Conservation (phyloP, 345 rosid genomes). For the Populus alba region DNA sequence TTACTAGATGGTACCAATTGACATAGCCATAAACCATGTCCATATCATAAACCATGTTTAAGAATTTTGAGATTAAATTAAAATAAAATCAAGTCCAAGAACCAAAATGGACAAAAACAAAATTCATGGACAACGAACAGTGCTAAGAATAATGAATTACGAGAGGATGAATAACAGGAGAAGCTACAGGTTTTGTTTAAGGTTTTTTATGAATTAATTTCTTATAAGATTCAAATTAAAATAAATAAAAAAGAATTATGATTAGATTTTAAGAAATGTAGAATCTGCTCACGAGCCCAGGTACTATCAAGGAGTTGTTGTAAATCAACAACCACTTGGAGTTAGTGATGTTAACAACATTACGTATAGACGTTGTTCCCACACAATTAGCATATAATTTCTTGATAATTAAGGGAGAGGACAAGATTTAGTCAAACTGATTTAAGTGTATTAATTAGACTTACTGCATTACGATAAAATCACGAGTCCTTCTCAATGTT, state of each 20-base stretch:
- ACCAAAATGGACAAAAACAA: no score
- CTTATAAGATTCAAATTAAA: no score
- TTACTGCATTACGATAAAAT: conserved; percentile 15
- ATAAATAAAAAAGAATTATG: neutral
- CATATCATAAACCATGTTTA: no score
- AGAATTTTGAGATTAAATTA: no score
- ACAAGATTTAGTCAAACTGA: conserved; percentile 29
- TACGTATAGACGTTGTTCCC: conserved; percentile 35
- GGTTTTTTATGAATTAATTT: no score
- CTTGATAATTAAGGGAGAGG: conserved; percentile 40
- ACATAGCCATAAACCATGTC: no score
- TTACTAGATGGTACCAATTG: no score
- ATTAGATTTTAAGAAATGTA: conserved; percentile 24
- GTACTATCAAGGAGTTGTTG: conserved; percentile 31
- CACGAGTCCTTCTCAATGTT: conserved; percentile 22
- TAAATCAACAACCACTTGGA: conserved; percentile 31
- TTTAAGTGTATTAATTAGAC: conserved; percentile 25
- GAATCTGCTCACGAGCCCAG: neutral
- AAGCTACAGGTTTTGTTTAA: no score
- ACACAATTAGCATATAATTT: conserved; percentile 14
- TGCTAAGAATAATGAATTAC: no score
- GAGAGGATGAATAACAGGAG: no score
- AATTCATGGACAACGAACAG: no score
- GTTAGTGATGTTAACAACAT: conserved; percentile 37
- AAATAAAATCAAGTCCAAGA: no score